These are phyloP conservation scores for Venturia aucupariae DNA, from an alignment of 2,329 filamentous ascomycete genomes.

Conservation along the genomic window DNA sequence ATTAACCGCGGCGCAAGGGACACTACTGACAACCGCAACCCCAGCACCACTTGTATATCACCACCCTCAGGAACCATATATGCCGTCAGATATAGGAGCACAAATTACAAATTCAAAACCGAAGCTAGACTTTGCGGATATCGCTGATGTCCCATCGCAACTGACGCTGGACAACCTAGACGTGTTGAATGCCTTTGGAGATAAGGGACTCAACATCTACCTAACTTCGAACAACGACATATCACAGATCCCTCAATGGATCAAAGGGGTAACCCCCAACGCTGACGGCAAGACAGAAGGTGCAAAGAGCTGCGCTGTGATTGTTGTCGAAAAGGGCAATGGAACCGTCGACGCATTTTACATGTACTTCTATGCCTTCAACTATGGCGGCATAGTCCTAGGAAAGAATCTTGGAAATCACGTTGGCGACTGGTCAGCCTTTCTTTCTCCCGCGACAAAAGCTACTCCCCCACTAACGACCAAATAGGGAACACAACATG, in stretches of 20 bases:
- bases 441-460: too few relatives aligned
- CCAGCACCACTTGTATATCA: conserved; percentile 37
- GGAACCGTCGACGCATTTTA: conserved; percentile 51
- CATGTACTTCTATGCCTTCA: conserved; percentile 53
- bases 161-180: conserved; percentile 34
- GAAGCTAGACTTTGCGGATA: conserved; percentile 27
- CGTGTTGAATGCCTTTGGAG: conserved; percentile 28
- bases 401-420: conserved; percentile 47
- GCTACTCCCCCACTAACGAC: conserved; percentile 21
- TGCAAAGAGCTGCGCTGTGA: conserved; percentile 43
- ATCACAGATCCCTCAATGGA: conserved; percentile 33
- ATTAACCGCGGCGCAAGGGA: not conserved
- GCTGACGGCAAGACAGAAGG: conserved; percentile 40
- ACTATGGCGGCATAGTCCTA: conserved; percentile 44
- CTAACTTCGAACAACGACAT: conserved; percentile 37
- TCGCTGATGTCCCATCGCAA: not conserved
- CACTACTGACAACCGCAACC: not conserved
- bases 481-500: conserved; percentile 53
- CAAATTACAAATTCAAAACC: conserved; percentile 35
- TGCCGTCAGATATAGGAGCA: conserved; percentile 34
- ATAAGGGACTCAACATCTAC: conserved; percentile 27
- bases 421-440: conserved; percentile 49
- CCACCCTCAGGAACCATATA: conserved; percentile 33
- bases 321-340: conserved; percentile 49
- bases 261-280: conserved; percentile 46